These are phyloP conservation scores for Aspergillus nomiae DNA, from an alignment of 2,329 filamentous ascomycete genomes.

Conservation along the genomic window DNA sequence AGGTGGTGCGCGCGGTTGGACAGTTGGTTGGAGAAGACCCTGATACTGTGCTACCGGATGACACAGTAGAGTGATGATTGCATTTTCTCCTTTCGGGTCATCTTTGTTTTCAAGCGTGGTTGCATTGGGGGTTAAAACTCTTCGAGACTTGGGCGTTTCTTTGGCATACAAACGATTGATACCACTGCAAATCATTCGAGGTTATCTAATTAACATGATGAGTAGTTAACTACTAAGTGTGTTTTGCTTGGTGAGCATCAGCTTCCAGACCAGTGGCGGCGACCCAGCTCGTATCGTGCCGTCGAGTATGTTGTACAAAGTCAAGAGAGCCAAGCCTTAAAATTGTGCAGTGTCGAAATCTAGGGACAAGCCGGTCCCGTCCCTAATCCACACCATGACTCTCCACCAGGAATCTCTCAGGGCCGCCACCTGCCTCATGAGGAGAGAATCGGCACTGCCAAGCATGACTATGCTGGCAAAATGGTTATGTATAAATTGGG, in stretches of 20 bases:
- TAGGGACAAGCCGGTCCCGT: background rate
- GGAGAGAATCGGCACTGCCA: slow-evolving; percentile 6
- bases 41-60: slow-evolving; percentile 49
- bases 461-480: background rate
- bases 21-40: slow-evolving; percentile 65
- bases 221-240: background rate
- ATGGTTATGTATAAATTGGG: slow-evolving; percentile 7
- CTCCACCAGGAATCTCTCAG: background rate
- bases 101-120: slow-evolving; percentile 15
- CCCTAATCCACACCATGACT: background rate
- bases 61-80: slow-evolving; percentile 26
- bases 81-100: slow-evolving; percentile 8
- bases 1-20: slow-evolving; percentile 74
- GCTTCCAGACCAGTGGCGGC: background rate
- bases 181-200: slow-evolving; percentile 1
- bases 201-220: background rate
- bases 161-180: slow-evolving; percentile 2
- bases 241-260: background rate
- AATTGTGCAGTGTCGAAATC: background rate
- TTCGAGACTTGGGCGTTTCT: background rate
- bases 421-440: background rate
- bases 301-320: background rate
- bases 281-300: background rate
- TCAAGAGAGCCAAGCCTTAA: background rate
- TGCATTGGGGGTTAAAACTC: slow-evolving; percentile 10